A percentile compares a stretch with the other conserved stretches of the same genome.
phyloP scores from a whole-genome alignment of 2,329 filamentous ascomycete species.

The Teratosphaeria nubilosa region DNA sequence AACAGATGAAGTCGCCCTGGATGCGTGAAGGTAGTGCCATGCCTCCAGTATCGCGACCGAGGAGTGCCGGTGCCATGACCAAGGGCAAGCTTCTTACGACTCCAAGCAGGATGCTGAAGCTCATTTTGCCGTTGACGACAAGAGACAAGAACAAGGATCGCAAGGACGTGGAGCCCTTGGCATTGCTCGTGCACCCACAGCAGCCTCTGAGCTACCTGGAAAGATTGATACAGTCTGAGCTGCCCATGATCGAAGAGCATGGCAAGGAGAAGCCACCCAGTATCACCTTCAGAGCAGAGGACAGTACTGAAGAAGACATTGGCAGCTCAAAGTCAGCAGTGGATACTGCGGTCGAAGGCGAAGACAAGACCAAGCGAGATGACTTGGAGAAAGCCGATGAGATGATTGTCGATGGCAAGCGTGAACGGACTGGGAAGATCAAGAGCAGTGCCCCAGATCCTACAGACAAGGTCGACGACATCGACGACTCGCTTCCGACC shows the following conservation, averaged over 20 bases:
- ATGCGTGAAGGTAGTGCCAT: constrained; percentile 51
- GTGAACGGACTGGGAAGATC: constrained; percentile 35
- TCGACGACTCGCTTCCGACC: constrained; percentile 28
- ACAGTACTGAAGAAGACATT: constrained; percentile 52
- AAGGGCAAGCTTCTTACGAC: constrained; percentile 72
- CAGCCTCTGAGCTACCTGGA: constrained; percentile 88
- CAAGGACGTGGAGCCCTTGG: constrained; percentile 71
- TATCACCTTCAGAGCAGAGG: constrained; percentile 72
- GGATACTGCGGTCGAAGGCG: constrained; percentile 25
- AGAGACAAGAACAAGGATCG: constrained; percentile 49
- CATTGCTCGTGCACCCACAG: constrained; percentile 76
- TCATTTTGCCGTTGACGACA: constrained; percentile 65
- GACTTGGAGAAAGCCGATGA: constrained; percentile 40
- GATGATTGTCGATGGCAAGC: constrained; percentile 41
- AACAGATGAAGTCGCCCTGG: constrained; percentile 56
- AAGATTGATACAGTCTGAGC: constrained; percentile 76
- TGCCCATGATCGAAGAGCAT: constrained; percentile 53
- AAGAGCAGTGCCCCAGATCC: constrained; percentile 17
- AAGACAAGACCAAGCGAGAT: constrained; percentile 24
- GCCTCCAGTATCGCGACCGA: constrained; percentile 44
- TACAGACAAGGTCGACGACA: constrained; percentile 1
- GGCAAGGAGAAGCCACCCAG: constrained; percentile 61
- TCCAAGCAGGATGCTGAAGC: constrained; percentile 67
- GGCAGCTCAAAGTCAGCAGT: constrained; percentile 22
- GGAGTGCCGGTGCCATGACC: constrained; percentile 50